These are phyloP conservation scores for Diplodia scrobiculata DNA, from an alignment of 2,329 filamentous ascomycete genomes.

Conservation along the genomic window DNA sequence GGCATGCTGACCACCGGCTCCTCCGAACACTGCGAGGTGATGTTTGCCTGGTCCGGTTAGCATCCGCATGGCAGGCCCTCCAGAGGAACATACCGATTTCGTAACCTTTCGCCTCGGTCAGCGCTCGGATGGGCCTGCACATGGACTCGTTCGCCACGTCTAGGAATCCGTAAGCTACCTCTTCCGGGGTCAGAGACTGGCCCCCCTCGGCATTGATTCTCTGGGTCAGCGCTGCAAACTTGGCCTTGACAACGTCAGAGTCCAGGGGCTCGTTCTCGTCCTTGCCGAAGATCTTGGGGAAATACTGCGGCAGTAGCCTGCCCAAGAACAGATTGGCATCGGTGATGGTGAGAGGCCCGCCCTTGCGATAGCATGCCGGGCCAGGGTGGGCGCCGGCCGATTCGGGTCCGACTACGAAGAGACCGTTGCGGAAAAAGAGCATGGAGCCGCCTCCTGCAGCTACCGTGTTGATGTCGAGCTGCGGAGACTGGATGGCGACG, in stretches of 20 bases:
- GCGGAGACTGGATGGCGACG: conserved; percentile 87
- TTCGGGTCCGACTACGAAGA: conserved; percentile 89
- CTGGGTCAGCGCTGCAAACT: conserved; percentile 49
- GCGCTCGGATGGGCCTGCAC: conserved; percentile 37
- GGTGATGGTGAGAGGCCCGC: conserved; percentile 83
- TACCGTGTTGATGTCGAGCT: conserved; percentile 93
- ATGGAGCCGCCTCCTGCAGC: conserved; percentile 84
- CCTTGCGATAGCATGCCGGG: conserved; percentile 87
- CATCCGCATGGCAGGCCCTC: neutral
- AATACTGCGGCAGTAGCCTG: conserved; percentile 42
- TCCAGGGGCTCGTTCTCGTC: conserved; percentile 46
- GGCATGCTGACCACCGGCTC: conserved; percentile 46
- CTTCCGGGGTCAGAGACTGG: conserved; percentile 37
- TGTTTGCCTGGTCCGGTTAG: conserved; percentile 59
- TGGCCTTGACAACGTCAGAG: conserved; percentile 44
- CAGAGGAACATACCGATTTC: conserved; percentile 28
- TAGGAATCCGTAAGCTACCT: conserved; percentile 36
- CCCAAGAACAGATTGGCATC: conserved; percentile 78
- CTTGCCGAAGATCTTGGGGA: conserved; percentile 42
- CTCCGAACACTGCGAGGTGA: conserved; percentile 37
- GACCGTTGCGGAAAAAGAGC: conserved; percentile 83
- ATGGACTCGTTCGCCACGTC: conserved; percentile 45
- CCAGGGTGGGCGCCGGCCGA: conserved; percentile 87
- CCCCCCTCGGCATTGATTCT: conserved; percentile 47
- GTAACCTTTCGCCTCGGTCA: conserved; percentile 38